A percentile compares a stretch with the other conserved stretches of the same genome.
Conservation (phyloP, 2,329 filamentous ascomycete species). For the Diaporthe sp. region DNA sequence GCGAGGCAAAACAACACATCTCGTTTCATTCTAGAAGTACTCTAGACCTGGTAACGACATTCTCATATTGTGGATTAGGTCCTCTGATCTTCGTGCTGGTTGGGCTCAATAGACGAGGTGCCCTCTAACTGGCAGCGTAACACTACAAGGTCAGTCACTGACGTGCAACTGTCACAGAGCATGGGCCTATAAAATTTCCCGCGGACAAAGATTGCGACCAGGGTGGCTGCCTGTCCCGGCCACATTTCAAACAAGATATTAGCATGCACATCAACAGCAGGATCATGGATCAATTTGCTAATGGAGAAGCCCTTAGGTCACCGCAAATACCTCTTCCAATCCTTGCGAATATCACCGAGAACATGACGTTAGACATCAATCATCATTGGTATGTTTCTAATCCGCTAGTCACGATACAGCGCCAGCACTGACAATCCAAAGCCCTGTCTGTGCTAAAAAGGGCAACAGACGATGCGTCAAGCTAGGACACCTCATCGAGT, state of each 20-base stretch:
- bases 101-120: background rate
- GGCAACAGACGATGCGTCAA: slow-evolving; percentile 31
- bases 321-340: background rate
- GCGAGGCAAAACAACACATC: background rate
- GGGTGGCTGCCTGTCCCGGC: background rate
- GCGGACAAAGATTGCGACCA: background rate
- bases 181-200: background rate
- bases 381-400: slow-evolving; percentile 22
- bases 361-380: slow-evolving; percentile 3
- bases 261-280: background rate
- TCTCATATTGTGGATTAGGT: background rate
- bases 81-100: background rate
- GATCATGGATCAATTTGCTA: background rate
- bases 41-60: background rate
- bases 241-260: background rate
- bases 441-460: slow-evolving; percentile 31
- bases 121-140: background rate
- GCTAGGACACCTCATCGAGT: slow-evolving; percentile 28
- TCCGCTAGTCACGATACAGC: background rate
- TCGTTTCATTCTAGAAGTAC: background rate
- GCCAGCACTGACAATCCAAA: background rate
- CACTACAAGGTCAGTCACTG: background rate
- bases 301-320: background rate
- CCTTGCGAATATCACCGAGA: background rate
- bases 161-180: background rate